These are phyloP conservation scores for Verbena officinalis DNA, from an alignment of 257 asterid genomes.

Conservation along the genomic window DNA sequence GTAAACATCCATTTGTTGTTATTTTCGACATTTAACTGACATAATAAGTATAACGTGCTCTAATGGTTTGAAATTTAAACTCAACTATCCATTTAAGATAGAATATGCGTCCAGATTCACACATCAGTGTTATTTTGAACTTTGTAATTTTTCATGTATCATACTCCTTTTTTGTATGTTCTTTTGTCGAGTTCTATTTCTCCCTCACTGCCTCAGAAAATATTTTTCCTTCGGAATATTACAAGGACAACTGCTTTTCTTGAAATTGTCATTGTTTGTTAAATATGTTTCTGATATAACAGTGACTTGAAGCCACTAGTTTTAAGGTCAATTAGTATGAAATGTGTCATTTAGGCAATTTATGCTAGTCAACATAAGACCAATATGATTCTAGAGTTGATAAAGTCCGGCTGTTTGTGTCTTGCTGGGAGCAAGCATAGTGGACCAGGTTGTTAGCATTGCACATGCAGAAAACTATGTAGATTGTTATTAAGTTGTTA, in stretches of 20 bases:
- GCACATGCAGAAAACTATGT: slow-evolving; percentile 61
- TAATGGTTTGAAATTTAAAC: no score
- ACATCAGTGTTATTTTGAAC: background rate
- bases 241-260: slow-evolving; percentile 5
- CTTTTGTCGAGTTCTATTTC: no score
- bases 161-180: background rate
- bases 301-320: slow-evolving; percentile 8
- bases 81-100: background rate
- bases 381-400: slow-evolving; percentile 6
- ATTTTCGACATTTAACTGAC: no score
- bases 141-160: background rate
- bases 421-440: slow-evolving; percentile 81
- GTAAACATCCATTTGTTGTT: no score
- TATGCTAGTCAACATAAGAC: slow-evolving; percentile 18
- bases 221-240: slow-evolving; percentile 13
- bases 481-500: no score
- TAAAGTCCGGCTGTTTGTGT: slow-evolving; percentile 12
- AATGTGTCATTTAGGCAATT: slow-evolving; percentile 9
- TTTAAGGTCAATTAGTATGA: slow-evolving; percentile 8
- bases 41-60: no score
- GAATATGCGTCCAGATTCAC: background rate
- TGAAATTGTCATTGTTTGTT: slow-evolving; percentile 5
- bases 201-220: slow-evolving; percentile 6
- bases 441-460: slow-evolving; percentile 74
- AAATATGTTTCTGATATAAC: background rate